phyloP scores from a whole-genome alignment of 768 basidiomycete genomes.

The Mycena latifolia region DNA sequence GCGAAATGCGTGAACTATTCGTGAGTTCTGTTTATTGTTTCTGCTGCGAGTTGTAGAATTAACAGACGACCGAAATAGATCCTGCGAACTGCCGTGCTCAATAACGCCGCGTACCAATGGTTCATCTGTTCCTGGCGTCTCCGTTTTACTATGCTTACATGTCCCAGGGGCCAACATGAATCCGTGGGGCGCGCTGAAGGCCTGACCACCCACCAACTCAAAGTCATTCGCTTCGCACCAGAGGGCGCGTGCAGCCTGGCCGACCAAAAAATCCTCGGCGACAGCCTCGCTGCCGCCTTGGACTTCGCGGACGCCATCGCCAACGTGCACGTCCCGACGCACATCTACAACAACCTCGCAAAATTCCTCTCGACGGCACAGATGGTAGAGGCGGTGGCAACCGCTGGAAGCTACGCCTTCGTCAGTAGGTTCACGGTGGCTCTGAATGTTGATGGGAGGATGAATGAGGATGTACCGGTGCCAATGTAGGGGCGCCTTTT shows the following conservation, averaged over 20 bases:
- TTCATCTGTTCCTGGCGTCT: slow-evolving; percentile 15
- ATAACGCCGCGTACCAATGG: slow-evolving; percentile 47
- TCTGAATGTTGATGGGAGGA: slow-evolving; percentile 45
- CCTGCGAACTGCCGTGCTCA: slow-evolving; percentile 44
- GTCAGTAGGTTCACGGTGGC: slow-evolving; percentile 46
- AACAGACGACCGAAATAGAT: slow-evolving; percentile 34
- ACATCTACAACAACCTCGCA: slow-evolving; percentile 39
- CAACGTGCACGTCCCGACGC: slow-evolving; percentile 39
- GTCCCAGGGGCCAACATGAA: slow-evolving; percentile 47
- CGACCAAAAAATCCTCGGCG: slow-evolving; percentile 37
- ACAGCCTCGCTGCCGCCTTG: slow-evolving; percentile 42
- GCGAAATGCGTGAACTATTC: slow-evolving; percentile 51
- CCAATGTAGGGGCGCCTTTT: slow-evolving; percentile 27
- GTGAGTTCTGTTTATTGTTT: slow-evolving; percentile 35
- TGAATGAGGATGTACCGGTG: slow-evolving; percentile 42
- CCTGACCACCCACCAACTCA: slow-evolving; percentile 44
- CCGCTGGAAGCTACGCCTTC: slow-evolving; percentile 45
- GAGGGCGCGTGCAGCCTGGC: slow-evolving; percentile 24
- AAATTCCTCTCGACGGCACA: slow-evolving; percentile 42
- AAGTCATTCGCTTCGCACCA: slow-evolving; percentile 41
- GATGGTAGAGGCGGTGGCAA: slow-evolving; percentile 44
- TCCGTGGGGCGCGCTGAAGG: slow-evolving; percentile 47
- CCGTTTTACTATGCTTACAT: not conserved
- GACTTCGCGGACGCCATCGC: slow-evolving; percentile 46
- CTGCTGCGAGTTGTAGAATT: not conserved